Evolutionary conservation across 2,329 filamentous ascomycete genomes (phyloP).

Genomic region (Pyrenophora graminea): DNA sequence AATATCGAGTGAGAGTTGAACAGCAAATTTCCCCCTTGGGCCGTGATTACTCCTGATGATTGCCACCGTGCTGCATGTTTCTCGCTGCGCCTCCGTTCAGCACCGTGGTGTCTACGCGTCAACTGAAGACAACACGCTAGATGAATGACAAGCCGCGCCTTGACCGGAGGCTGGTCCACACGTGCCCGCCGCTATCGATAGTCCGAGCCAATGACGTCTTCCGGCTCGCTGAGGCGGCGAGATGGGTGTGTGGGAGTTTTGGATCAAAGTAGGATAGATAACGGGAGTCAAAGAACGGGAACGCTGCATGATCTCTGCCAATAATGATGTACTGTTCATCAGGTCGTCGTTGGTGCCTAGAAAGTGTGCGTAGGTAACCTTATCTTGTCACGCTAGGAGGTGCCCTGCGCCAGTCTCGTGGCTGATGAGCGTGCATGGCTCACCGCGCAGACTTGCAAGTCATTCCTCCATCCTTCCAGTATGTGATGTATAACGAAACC

Average conservation of each 20-base stretch:
- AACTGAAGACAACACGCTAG: slow-evolving; percentile 3
- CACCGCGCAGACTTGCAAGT: slow-evolving; percentile 11
- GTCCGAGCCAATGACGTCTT: slow-evolving; percentile 14
- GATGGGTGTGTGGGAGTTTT: slow-evolving; percentile 1
- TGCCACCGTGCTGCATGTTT: no score
- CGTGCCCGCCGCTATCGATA: slow-evolving; percentile 13
- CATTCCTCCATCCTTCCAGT: slow-evolving; percentile 34
- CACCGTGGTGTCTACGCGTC: slow-evolving; percentile 2
- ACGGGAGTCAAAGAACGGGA: not conserved
- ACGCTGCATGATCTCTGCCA: not conserved
- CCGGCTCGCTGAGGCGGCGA: not conserved
- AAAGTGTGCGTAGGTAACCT: slow-evolving; percentile 13
- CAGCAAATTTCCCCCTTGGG: not conserved
- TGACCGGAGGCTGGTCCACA: not conserved
- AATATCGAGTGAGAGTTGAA: slow-evolving; percentile 15
- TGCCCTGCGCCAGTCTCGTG: slow-evolving; percentile 11
- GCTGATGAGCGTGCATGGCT: slow-evolving; percentile 18
- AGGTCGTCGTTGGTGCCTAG: slow-evolving; percentile 10
- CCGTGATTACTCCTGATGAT: not conserved
- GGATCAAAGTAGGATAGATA: slow-evolving; percentile 8
- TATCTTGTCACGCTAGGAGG: slow-evolving; percentile 17
- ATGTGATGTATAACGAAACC: slow-evolving; percentile 34
- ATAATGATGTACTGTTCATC: not conserved
- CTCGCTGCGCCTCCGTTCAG: not conserved
- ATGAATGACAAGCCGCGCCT: not conserved